Base-by-base conservation (phyloP, 371 early-diverging fungal genomes). In the Rhizopus sp. region DNA sequence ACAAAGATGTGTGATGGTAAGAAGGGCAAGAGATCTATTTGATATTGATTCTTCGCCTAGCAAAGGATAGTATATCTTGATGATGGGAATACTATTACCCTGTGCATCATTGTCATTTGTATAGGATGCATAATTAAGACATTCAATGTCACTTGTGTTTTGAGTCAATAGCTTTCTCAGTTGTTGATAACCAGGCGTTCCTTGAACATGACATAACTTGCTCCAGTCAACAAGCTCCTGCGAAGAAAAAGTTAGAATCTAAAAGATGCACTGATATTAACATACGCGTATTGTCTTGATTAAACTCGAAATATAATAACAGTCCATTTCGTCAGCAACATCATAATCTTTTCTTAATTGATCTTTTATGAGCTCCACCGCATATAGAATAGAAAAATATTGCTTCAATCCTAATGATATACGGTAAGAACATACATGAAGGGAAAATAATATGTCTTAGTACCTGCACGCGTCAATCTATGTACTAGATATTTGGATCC, bases 211-310 rank as follows among this genome's bases (percentile, higher is more conserved):
- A 17, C 44, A 35, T 5, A 45, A 42, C 8, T n/a, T 47, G 13
- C 34, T 17, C 59, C 57, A 53, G 13, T 57, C 31, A 31, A n/a
- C 48, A 3, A 63, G 38, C 7, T 35, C 16, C 63, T 63, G 23
- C 3, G 9, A 32, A 29, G 13, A 37, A 3, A 3, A 40, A 15
- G 17, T 29, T 10, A 45, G 23, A 23, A 23, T 23, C 3, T 48
- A 31, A 40, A 12, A 13, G 4, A 41, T 55, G 3, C 39, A 32
- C 0, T 5, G n/a, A 9, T 50, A 40, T 41, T 31, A 30, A 33
- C 13, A 9, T 57, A 63, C 63, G 53, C 53, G 57, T 31, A 63
- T 30, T 15, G 42, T 29, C 32, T 63, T 63, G 9, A 63, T 31
- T 13, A 63, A 48, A 16, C 49, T 10, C 13, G 58, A 37, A 0